These are phyloP conservation scores for Lathyrus tuberosus DNA, from an alignment of 306 rosid genomes.

Conservation along the genomic window DNA sequence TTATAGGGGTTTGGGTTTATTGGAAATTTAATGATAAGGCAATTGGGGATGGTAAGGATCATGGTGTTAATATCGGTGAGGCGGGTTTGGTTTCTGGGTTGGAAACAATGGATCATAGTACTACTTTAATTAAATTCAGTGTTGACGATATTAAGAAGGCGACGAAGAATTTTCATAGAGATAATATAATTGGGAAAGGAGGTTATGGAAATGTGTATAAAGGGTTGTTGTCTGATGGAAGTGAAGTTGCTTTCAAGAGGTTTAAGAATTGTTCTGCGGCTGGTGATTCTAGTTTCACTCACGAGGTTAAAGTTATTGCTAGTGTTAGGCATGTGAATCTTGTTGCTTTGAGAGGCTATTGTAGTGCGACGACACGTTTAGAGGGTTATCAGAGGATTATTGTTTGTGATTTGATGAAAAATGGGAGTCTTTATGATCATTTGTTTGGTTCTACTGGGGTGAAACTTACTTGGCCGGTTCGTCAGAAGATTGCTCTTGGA, in stretches of 20 bases:
- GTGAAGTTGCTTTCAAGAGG: slow-evolving; percentile 91
- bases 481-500: slow-evolving; percentile 78
- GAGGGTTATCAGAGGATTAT: slow-evolving; percentile 96
- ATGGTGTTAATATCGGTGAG: slow-evolving; percentile 41
- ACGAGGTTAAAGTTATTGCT: slow-evolving; percentile 91
- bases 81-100: slow-evolving; percentile 53
- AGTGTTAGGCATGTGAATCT: slow-evolving; percentile 92
- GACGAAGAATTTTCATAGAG: slow-evolving; percentile 73
- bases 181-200: slow-evolving; percentile 76
- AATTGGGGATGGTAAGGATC: slow-evolving; percentile 35
- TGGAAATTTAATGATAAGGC: slow-evolving; percentile 38
- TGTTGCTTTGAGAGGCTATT: slow-evolving; percentile 85
- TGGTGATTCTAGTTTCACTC: slow-evolving; percentile 78
- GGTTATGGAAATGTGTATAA: slow-evolving; percentile 95
- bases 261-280: slow-evolving; percentile 92
- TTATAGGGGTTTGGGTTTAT: slow-evolving; percentile 49
- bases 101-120: slow-evolving; percentile 70
- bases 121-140: slow-evolving; percentile 63
- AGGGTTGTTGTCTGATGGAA: slow-evolving; percentile 68
- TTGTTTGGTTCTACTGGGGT: slow-evolving; percentile 56
- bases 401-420: slow-evolving; percentile 85
- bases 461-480: slow-evolving; percentile 74
- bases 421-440: slow-evolving; percentile 90
- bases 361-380: slow-evolving; percentile 66
- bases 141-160: slow-evolving; percentile 78